phyloP scores from a whole-genome alignment of 768 basidiomycete genomes.

The Tulasnella sp. region DNA sequence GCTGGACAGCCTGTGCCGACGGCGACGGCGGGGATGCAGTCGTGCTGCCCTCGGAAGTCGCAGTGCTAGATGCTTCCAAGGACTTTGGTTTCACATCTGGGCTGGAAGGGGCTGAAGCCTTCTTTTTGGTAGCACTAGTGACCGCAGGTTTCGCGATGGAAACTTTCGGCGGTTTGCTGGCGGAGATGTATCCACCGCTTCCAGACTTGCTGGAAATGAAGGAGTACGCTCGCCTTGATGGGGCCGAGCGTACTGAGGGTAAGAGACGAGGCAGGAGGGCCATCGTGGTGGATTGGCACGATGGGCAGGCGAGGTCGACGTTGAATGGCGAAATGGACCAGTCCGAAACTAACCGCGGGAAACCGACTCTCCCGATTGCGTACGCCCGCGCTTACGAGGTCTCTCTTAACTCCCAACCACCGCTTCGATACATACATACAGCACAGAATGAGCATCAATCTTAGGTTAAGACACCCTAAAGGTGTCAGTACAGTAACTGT shows the following conservation, averaged over 20 bases:
- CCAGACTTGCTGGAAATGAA: conserved; percentile 33
- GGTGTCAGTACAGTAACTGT: conserved; percentile 77
- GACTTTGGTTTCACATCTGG: conserved; percentile 9
- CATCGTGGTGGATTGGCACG: not conserved
- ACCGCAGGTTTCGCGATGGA: conserved; percentile 11
- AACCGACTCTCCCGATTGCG: not conserved
- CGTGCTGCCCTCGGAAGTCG: conserved; percentile 3
- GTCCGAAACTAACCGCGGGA: conserved; percentile 16
- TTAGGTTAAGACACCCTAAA: conserved; percentile 72
- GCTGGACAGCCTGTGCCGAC: not conserved
- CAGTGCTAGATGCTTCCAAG: not conserved
- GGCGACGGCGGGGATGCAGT: conserved; percentile 8
- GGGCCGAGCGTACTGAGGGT: not conserved
- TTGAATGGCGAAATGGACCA: conserved; percentile 4
- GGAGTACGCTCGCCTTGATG: conserved; percentile 29
- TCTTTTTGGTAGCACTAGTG: conserved; percentile 14
- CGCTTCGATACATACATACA: not conserved
- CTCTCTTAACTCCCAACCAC: not conserved
- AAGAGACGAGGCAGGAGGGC: conserved; percentile 20
- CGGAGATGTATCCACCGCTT: conserved; percentile 27
- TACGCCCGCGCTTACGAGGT: conserved; percentile 4
- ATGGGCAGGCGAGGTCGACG: conserved; percentile 4
- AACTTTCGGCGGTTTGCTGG: conserved; percentile 30
- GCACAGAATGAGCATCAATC: conserved; percentile 19
- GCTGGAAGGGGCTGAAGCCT: not conserved